phyloP scores from a whole-genome alignment of 179 eudicot species.

The Gypsophila paniculata region DNA sequence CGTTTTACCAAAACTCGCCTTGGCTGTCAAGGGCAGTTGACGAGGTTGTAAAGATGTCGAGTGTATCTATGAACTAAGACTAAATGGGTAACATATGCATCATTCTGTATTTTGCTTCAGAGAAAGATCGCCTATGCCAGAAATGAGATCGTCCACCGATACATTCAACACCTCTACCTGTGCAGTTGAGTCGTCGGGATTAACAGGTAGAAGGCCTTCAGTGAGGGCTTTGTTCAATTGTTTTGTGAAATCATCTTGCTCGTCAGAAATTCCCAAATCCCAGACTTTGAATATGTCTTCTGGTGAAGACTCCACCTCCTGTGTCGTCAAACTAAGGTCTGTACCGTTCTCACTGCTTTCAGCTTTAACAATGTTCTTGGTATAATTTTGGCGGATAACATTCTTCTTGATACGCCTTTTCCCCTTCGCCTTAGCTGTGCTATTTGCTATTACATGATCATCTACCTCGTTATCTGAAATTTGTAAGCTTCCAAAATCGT shows the following conservation, averaged over 20 bases:
- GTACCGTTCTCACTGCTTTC: slow-evolving; percentile 32
- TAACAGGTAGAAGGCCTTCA: slow-evolving; percentile 17
- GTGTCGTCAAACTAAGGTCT: slow-evolving; percentile 25
- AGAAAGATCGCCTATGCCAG: slow-evolving; percentile 60
- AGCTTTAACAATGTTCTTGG: slow-evolving; percentile 30
- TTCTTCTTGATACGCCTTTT: slow-evolving; percentile 22
- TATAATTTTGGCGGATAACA: slow-evolving; percentile 48
- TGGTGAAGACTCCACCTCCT: slow-evolving; percentile 29
- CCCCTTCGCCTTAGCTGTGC: slow-evolving; percentile 24
- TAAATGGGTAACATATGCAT: slow-evolving; percentile 10
- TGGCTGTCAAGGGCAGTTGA: slow-evolving; percentile 5
- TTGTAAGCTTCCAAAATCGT: slow-evolving; percentile 26
- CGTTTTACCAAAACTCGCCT: slow-evolving; percentile 18
- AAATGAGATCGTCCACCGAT: slow-evolving; percentile 51
- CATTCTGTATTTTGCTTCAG: slow-evolving; percentile 30
- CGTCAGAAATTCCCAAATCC: slow-evolving; percentile 53
- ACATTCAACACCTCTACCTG: slow-evolving; percentile 27
- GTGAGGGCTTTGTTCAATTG: slow-evolving; percentile 42
- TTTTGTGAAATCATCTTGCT: slow-evolving; percentile 57
- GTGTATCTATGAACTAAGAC: background rate
- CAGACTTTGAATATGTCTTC: slow-evolving; percentile 63
- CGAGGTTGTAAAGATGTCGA: background rate
- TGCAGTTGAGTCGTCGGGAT: slow-evolving; percentile 26
- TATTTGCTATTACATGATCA: slow-evolving; percentile 21
- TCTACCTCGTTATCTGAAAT: slow-evolving; percentile 31